Percentiles rank a stretch among this genome's conserved stretches.
Evolutionary conservation across 225 moss, liverwort and hornwort genomes (phyloP).

Genomic region (Thuidium tamariscinum): DNA sequence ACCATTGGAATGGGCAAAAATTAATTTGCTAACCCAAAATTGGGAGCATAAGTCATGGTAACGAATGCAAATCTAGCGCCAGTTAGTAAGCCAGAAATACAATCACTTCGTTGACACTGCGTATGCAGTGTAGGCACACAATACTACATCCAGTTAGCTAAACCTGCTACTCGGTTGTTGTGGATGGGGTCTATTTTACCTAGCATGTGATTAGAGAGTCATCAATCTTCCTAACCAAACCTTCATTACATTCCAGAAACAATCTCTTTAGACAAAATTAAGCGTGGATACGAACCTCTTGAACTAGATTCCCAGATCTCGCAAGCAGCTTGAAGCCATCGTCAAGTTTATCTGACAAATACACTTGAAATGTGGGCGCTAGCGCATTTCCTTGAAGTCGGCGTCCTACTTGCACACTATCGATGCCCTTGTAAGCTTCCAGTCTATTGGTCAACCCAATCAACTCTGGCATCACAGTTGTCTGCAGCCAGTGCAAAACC

Average conservation of each 20-base stretch:
- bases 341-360: conserved; percentile 49
- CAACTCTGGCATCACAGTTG: conserved; percentile 31
- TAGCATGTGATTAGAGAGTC: neutral
- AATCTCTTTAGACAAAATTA: neutral
- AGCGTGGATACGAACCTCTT: conserved; percentile 2
- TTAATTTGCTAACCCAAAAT: neutral
- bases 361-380: conserved; percentile 70
- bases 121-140: no score
- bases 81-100: neutral
- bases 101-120: neutral
- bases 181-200: neutral
- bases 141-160: neutral
- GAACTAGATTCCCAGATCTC: conserved; percentile 48
- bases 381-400: conserved; percentile 53
- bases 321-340: conserved; percentile 71
- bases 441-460: conserved; percentile 32
- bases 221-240: neutral
- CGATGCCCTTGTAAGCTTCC: conserved; percentile 38
- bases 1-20: neutral
- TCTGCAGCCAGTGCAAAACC: conserved; percentile 12
- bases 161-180: neutral
- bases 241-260: neutral
- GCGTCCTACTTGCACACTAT: conserved; percentile 39
- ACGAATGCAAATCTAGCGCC: neutral
- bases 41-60: neutral